A percentile compares a stretch with the other conserved stretches of the same genome.
These are phyloP conservation scores for Neoscytalidium dimidiatum DNA, from an alignment of 2,329 filamentous ascomycete genomes.

Conservation along the genomic window DNA sequence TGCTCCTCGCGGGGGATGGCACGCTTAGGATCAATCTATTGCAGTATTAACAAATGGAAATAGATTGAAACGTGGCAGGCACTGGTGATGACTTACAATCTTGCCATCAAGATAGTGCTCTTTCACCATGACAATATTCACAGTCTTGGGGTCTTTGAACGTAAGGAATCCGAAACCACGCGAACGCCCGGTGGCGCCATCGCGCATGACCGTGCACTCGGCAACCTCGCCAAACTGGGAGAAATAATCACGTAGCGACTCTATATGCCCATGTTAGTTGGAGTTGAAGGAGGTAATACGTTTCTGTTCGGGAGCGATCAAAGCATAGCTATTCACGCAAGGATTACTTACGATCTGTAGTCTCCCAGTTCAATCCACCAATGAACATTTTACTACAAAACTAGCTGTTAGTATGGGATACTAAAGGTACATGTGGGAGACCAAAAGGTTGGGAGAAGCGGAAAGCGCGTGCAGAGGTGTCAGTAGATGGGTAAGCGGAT, in stretches of 20 bases:
- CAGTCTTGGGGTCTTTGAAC: constrained; percentile 95
- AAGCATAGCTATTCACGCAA: constrained; percentile 1
- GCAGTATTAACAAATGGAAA: constrained; percentile 20
- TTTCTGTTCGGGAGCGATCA: constrained; percentile 2
- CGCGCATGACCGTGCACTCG: constrained; percentile 99
- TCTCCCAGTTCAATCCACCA: constrained; percentile 98
- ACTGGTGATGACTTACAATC: constrained; percentile 80
- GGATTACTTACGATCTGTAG: constrained; percentile 81
- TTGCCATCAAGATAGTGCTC: constrained; percentile 98
- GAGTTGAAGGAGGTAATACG: too few relatives aligned
- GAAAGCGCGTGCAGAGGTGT: background rate
- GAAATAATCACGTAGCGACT: constrained; percentile 96
- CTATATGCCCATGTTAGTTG: constrained; percentile 54
- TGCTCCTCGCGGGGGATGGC: constrained; percentile 97
- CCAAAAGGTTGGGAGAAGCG: constrained; percentile 29
- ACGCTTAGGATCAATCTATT: constrained; percentile 93
- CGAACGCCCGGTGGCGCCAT: constrained; percentile 89
- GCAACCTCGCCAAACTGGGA: constrained; percentile 96
- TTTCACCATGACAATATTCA: constrained; percentile 99
- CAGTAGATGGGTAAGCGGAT: constrained; percentile 5
- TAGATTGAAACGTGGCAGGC: too few relatives aligned
- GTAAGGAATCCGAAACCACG: constrained; percentile 97
- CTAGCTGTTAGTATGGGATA: background rate
- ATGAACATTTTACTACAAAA: constrained; percentile 94
- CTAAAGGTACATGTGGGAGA: constrained; percentile 25